phyloP scores from a whole-genome alignment of 306 rosid species.

The Casuarina equisetifolia region DNA sequence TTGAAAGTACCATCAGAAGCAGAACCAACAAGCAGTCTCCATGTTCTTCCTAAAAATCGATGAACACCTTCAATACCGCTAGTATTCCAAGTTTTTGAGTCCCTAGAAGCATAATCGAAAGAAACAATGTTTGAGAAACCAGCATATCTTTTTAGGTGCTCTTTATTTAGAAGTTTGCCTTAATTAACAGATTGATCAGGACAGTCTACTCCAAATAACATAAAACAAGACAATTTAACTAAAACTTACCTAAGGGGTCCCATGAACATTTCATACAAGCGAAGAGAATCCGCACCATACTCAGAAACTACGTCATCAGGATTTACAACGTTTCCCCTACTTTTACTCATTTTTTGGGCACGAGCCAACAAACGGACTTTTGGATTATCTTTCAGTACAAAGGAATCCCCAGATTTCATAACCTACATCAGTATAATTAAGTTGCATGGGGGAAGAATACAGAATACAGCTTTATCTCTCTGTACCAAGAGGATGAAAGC shows the following conservation, averaged over 20 bases:
- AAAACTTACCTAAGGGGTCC: constrained; percentile 84
- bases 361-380: constrained; percentile 72
- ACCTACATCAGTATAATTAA: constrained; percentile 48
- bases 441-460: neutral
- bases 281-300: constrained; percentile 98
- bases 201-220: constrained; percentile 14
- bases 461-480: constrained; percentile 13
- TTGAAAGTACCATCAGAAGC: constrained; percentile 80
- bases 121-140: constrained; percentile 15
- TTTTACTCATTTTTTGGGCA: constrained; percentile 94
- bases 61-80: constrained; percentile 95
- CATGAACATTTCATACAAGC: constrained; percentile 98
- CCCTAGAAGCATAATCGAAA: constrained; percentile 46
- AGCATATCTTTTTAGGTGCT: neutral
- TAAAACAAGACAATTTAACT: constrained; percentile 12
- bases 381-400: constrained; percentile 84
- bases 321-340: constrained; percentile 95
- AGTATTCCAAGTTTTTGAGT: constrained; percentile 89
- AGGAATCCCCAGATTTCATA: constrained; percentile 75
- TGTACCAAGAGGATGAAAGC: constrained; percentile 11
- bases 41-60: constrained; percentile 90
- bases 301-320: constrained; percentile 91
- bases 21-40: constrained; percentile 88
- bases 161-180: constrained; percentile 4
- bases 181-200: neutral